These are phyloP conservation scores for Spergularia marina DNA, from an alignment of 148 eudicot species.

Conservation along the genomic window DNA sequence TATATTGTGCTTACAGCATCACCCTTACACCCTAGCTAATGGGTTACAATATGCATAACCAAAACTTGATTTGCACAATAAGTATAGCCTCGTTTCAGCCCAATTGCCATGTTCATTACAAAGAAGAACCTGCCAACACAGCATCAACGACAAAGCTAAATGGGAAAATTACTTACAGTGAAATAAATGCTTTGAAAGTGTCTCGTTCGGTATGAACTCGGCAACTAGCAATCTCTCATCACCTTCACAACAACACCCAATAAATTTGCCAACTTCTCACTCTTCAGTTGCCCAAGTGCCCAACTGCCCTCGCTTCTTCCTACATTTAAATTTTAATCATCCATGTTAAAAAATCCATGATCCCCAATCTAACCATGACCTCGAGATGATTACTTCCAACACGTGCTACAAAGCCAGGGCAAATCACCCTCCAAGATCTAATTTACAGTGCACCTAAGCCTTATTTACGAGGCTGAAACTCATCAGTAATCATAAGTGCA, in stretches of 20 bases:
- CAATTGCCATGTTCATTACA: too few species aligned
- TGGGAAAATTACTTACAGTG: constrained; percentile 49
- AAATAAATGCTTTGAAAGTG: constrained; percentile 82
- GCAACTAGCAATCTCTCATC: constrained; percentile 83
- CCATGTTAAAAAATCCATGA: constrained; percentile 10
- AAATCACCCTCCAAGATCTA: too few species aligned
- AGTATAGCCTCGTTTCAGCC: too few species aligned
- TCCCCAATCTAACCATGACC: not conserved
- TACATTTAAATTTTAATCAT: constrained; percentile 29
- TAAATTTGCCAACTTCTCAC: constrained; percentile 73
- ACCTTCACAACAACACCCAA: constrained; percentile 79
- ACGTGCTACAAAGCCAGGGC: too few species aligned
- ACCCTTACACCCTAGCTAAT: not conserved
- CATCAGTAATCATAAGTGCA: not conserved
- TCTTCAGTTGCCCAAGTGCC: constrained; percentile 70
- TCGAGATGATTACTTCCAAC: too few species aligned
- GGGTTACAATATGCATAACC: not conserved
- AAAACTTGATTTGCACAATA: too few species aligned
- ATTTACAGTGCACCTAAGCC: too few species aligned
- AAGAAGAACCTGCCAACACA: not conserved
- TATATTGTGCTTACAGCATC: not conserved
- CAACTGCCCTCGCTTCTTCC: constrained; percentile 81
- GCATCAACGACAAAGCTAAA: not conserved
- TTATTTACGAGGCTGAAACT: too few species aligned
- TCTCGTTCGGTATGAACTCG: constrained; percentile 85